These are phyloP conservation scores for Rutstroemia sp. DNA, from an alignment of 2,329 filamentous ascomycete species.

Conservation along the genomic window DNA sequence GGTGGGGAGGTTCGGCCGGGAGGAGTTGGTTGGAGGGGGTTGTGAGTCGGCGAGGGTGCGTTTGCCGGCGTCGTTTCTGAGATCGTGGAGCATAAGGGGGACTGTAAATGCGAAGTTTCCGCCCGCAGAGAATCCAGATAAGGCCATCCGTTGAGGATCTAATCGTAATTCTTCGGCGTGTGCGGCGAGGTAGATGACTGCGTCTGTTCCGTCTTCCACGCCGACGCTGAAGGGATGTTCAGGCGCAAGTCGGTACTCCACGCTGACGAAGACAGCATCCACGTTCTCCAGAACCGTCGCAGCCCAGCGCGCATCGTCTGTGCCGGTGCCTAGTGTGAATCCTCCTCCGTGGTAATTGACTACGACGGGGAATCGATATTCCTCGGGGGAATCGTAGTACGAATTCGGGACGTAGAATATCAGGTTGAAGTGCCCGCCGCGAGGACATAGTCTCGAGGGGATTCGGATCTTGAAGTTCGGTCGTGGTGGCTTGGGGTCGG, in stretches of 20 bases:
- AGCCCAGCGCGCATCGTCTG: slow-evolving; percentile 56
- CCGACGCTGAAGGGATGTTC: slow-evolving; percentile 56
- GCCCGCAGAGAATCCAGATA: slow-evolving; percentile 52
- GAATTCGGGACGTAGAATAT: slow-evolving; percentile 37
- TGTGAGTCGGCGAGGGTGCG: slow-evolving; percentile 17
- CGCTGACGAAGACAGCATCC: slow-evolving; percentile 52
- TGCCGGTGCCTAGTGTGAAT: slow-evolving; percentile 55
- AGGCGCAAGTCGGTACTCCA: slow-evolving; percentile 63
- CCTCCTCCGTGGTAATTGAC: slow-evolving; percentile 64
- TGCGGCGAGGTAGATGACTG: slow-evolving; percentile 51
- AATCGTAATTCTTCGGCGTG: slow-evolving; percentile 50
- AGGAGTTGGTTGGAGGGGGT: background rate
- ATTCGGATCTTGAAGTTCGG: slow-evolving; percentile 29
- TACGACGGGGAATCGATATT: slow-evolving; percentile 41
- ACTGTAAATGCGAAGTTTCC: slow-evolving; percentile 38
- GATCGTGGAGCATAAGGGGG: slow-evolving; percentile 36
- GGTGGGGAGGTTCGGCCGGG: background rate
- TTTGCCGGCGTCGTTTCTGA: slow-evolving; percentile 33
- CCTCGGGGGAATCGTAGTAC: slow-evolving; percentile 28
- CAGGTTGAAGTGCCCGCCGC: slow-evolving; percentile 31
- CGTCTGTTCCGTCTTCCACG: slow-evolving; percentile 58
- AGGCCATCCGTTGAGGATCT: slow-evolving; percentile 46
- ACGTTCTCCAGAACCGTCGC: slow-evolving; percentile 43
- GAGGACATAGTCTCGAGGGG: slow-evolving; percentile 24
- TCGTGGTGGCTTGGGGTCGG: slow-evolving; percentile 24